Base-by-base conservation (phyloP, 73 alveolate genomes). In the Breviolum minutum region DNA sequence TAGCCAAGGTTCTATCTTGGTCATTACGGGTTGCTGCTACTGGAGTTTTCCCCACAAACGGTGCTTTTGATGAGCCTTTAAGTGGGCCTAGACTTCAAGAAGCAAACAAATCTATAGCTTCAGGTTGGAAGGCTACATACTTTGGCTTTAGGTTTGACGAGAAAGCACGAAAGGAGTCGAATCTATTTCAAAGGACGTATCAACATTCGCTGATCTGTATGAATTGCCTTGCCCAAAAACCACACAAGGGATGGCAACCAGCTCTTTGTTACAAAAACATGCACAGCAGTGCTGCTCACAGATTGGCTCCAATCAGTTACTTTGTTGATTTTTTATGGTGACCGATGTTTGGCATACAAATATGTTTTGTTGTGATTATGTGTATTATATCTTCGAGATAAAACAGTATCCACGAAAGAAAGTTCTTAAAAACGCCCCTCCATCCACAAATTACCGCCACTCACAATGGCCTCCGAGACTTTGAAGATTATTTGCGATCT, bases 101-200 rank as follows among this genome's bases (percentile, higher is more conserved):
- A 27, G 19, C 8, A 6, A 63, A 29, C 5, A 13, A 12, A 63
- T 13, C 76, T 6, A 2, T 85, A 7, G 63, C 94, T 11, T n/a
- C 17, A 11, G 94, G 63, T 7, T 85, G 94, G 94, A 48, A 61
- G 14, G 40, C 27, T 48, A 48, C 19, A 54, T 83, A 83, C 76
- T 61, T 83, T 60, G 93, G 93, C 3, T 61, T 61, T 24, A 11
- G 64, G 54, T 32, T 11, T 10, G 93, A 83, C n/a, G 71, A 26
- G 60, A 83, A 83, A 24, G 93, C 93, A 8, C 24, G 93, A 24
- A 83, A 61, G 76, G 93, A 83, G 60, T 11, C 93, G 61, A 54
- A 61, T 60, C 7, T 9, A 2, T 83, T 83, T 24, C 5, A 6
- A 0, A 83, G 76, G 24, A 30, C 62, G 6, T 83, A 83, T 22